Conservation (phyloP, 2,329 filamentous ascomycete species). For the Ophiostoma sp. region DNA sequence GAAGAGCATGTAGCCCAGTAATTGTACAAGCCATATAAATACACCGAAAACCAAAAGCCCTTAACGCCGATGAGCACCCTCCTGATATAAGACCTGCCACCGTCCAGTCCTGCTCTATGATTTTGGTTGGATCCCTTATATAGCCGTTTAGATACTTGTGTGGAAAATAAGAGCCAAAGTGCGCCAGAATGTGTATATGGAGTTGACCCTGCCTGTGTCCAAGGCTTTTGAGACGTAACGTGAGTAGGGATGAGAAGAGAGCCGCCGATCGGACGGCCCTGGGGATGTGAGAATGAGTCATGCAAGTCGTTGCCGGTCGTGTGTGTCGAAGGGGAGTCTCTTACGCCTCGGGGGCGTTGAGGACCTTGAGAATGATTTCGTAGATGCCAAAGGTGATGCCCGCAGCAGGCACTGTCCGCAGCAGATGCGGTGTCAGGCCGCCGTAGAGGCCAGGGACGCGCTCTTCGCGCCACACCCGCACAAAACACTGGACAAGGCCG, state of each 20-base stretch:
- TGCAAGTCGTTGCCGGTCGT: conserved; percentile 14
- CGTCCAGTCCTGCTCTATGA: not conserved
- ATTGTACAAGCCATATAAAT: conserved; percentile 4
- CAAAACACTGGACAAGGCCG: conserved; percentile 82
- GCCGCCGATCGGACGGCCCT: not conserved
- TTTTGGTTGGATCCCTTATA: not conserved
- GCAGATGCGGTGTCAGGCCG: conserved; percentile 82
- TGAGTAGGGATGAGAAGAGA: not conserved
- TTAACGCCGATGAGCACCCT: not conserved
- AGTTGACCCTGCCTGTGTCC: not conserved
- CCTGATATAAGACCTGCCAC: not conserved
- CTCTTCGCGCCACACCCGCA: conserved; percentile 80
- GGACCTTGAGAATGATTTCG: conserved; percentile 35
- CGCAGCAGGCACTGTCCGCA: conserved; percentile 84
- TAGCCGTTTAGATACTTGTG: not conserved
- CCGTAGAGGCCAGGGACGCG: conserved; percentile 82
- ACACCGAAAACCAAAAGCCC: conserved; percentile 11
- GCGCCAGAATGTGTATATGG: not conserved
- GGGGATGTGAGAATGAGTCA: not conserved
- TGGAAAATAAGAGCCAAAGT: not conserved
- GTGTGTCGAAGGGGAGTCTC: not conserved
- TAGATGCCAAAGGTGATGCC: conserved; percentile 97
- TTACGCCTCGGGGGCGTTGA: conserved; percentile 23
- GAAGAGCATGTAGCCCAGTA: not conserved
- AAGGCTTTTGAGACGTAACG: not conserved